These are phyloP conservation scores for Populus davidiana DNA, from an alignment of 345 rosid genomes.

Conservation along the genomic window DNA sequence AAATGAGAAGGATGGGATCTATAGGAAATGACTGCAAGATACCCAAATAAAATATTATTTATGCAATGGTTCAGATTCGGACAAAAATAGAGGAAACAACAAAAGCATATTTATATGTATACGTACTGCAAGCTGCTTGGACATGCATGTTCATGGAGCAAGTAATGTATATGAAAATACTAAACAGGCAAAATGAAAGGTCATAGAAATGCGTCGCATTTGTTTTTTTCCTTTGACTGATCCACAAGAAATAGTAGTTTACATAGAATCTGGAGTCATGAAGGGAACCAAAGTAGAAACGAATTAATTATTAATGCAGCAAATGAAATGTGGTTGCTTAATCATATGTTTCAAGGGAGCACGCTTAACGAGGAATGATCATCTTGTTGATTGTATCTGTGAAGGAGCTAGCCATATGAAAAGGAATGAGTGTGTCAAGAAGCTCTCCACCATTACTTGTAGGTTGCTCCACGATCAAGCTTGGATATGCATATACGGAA, in stretches of 20 bases:
- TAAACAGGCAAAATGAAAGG: neutral
- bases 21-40: neutral
- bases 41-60: neutral
- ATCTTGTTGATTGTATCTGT: no score
- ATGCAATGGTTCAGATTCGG: neutral
- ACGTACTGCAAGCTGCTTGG: neutral
- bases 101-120: neutral
- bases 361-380: no score
- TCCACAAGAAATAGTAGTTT: neutral
- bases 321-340: no score
- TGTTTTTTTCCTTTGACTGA: neutral
- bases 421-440: neutral
- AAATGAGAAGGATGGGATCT: neutral
- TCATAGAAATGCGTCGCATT: neutral
- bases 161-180: neutral
- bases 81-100: constrained; percentile 3
- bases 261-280: neutral
- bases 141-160: neutral
- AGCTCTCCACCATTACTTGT: neutral
- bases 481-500: neutral
- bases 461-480: neutral
- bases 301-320: neutral
- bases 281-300: neutral
- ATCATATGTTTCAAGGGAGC: no score
- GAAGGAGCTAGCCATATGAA: no score